Percentiles rank a stretch among this genome's conserved stretches.
These are phyloP conservation scores for Neopestalotiopsis clavispora DNA, from an alignment of 2,329 filamentous ascomycete species.

Conservation along the genomic window DNA sequence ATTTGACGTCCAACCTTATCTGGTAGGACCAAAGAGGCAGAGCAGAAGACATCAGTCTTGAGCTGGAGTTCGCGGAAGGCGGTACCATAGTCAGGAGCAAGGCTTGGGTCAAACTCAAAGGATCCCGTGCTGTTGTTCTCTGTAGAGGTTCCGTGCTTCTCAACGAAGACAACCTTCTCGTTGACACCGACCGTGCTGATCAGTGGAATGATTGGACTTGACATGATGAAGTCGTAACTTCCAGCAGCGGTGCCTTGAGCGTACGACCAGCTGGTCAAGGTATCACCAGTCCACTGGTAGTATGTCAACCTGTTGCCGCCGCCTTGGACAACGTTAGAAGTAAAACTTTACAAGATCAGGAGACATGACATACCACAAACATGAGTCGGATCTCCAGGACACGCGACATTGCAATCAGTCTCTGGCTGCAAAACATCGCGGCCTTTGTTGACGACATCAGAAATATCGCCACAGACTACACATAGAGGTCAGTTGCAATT, in stretches of 20 bases:
- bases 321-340: constrained; percentile 15
- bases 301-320: constrained; percentile 50
- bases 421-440: constrained; percentile 36
- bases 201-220: constrained; percentile 58
- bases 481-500: not conserved
- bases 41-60: constrained; percentile 65
- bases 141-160: constrained; percentile 59
- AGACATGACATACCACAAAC: constrained; percentile 38
- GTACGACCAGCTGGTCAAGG: constrained; percentile 54
- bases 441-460: constrained; percentile 30
- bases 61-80: constrained; percentile 59
- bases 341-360: not conserved
- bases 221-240: constrained; percentile 57
- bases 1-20: constrained; percentile 63
- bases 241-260: constrained; percentile 55
- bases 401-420: constrained; percentile 43
- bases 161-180: constrained; percentile 59
- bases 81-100: constrained; percentile 46
- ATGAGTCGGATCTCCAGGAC: constrained; percentile 38
- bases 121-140: constrained; percentile 61
- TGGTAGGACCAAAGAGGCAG: constrained; percentile 60
- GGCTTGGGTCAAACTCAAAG: constrained; percentile 60
- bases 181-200: constrained; percentile 56
- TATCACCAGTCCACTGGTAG: constrained; percentile 51
- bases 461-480: constrained; percentile 41